Conservation (phyloP, 352 stramenopile species). For the Pythium utonaiense region DNA sequence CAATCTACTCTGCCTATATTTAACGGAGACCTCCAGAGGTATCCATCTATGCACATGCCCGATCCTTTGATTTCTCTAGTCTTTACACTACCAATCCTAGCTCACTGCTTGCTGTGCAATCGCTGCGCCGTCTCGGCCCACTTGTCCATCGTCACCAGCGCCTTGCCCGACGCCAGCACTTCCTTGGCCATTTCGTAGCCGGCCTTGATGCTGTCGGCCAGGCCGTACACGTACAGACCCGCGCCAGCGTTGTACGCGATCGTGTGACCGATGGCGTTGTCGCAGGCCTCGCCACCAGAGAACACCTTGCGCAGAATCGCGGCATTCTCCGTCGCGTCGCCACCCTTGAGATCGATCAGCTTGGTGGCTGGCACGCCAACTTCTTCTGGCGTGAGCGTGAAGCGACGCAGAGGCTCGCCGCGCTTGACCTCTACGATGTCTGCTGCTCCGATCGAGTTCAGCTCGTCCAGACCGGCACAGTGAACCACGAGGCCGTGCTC, state of each 20-base stretch:
- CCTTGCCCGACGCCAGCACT: slow-evolving; percentile 65
- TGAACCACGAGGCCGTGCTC: slow-evolving; percentile 98
- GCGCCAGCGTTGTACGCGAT: slow-evolving; percentile 98
- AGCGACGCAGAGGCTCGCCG: slow-evolving; percentile 41
- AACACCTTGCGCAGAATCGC: slow-evolving; percentile 88
- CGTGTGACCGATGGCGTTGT: slow-evolving; percentile 94
- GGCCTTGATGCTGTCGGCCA: slow-evolving; percentile 83
- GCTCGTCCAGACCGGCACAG: slow-evolving; percentile 97
- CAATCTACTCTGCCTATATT: background rate
- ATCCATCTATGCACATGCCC: background rate
- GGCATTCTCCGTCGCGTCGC: slow-evolving; percentile 94
- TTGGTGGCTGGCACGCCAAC: slow-evolving; percentile 91
- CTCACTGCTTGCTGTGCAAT: slow-evolving; percentile 31
- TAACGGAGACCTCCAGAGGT: background rate
- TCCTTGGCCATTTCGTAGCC: slow-evolving; percentile 82
- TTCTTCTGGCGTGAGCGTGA: slow-evolving; percentile 45
- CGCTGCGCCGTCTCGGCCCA: slow-evolving; percentile 56
- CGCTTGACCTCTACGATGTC: slow-evolving; percentile 78
- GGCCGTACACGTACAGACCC: slow-evolving; percentile 96
- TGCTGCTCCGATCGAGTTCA: slow-evolving; percentile 92
- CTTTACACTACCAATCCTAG: background rate
- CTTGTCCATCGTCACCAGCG: slow-evolving; percentile 57
- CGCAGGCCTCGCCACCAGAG: slow-evolving; percentile 79
- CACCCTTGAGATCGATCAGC: slow-evolving; percentile 94
- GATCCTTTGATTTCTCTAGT: background rate